These are phyloP conservation scores for Paxillus rubicundulus DNA, from an alignment of 768 basidiomycete genomes.

Conservation along the genomic window DNA sequence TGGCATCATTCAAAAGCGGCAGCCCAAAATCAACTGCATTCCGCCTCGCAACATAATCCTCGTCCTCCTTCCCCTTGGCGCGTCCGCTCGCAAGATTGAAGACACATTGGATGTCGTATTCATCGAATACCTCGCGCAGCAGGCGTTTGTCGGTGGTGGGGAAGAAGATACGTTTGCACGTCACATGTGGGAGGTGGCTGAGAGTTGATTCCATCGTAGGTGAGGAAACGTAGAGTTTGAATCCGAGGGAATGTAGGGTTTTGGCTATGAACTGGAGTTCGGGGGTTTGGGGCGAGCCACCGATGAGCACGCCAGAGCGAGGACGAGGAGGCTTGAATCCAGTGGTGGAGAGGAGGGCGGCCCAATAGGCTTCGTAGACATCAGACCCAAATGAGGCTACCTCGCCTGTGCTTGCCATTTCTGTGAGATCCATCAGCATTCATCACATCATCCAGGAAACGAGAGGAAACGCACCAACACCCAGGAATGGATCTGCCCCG, in stretches of 20 bases:
- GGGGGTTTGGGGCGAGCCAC: constrained; percentile 84
- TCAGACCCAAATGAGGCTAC: constrained; percentile 94
- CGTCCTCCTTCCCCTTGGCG: constrained; percentile 74
- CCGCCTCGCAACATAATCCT: constrained; percentile 96
- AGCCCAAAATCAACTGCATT: constrained; percentile 97
- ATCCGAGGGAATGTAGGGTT: constrained; percentile 79
- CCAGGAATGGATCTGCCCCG: constrained; percentile 95
- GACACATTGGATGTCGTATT: constrained; percentile 92
- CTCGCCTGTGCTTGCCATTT: constrained; percentile 98
- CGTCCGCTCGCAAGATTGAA: constrained; percentile 87
- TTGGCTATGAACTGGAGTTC: constrained; percentile 86
- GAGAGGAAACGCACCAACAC: constrained; percentile 65
- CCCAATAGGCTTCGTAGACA: constrained; percentile 95
- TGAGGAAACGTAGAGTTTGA: constrained; percentile 92
- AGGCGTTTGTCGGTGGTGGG: constrained; percentile 95
- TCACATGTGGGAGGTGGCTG: constrained; percentile 73
- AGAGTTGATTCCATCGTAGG: constrained; percentile 75
- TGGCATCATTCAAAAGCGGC: constrained; percentile 86
- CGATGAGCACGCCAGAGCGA: constrained; percentile 86
- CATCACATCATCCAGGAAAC: neutral
- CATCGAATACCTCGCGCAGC: constrained; percentile 89
- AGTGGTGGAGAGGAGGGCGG: constrained; percentile 89
- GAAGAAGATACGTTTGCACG: constrained; percentile 90
- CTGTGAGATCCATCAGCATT: constrained; percentile 37
- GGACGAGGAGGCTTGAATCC: constrained; percentile 90